A percentile compares a stretch with the other conserved stretches of the same genome.
These are phyloP conservation scores for Starmerella vaccinii DNA, from an alignment of 805 yeast species.

Conservation along the genomic window DNA sequence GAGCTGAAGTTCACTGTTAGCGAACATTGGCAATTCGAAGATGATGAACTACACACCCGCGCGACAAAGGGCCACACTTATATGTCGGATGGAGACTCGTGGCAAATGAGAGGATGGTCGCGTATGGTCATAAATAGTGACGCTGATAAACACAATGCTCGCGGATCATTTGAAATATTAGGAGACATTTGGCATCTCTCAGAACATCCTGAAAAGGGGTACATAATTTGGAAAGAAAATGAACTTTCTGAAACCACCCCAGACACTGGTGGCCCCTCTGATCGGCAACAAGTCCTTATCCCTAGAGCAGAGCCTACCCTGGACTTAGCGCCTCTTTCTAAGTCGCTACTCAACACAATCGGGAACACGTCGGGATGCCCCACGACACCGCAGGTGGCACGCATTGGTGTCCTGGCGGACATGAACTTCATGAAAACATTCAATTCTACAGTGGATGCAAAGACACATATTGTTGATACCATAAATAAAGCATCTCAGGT, in stretches of 20 bases:
- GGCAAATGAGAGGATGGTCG: neutral
- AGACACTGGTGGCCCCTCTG: neutral
- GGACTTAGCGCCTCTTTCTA: neutral
- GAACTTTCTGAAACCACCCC: neutral
- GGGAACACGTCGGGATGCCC: neutral
- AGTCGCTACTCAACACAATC: neutral
- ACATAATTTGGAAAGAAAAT: neutral
- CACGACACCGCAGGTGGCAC: conserved; percentile 16
- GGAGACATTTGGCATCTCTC: neutral
- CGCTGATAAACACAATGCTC: neutral
- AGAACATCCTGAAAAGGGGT: neutral
- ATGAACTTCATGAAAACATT: conserved; percentile 29
- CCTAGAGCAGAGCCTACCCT: neutral
- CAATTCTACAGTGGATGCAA: conserved; percentile 24
- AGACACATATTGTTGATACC: conserved; percentile 28
- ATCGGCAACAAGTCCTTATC: neutral
- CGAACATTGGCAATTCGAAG: neutral
- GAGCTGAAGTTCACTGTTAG: neutral
- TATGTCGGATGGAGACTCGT: neutral
- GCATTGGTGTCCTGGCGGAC: conserved; percentile 34
- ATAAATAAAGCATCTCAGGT: conserved; percentile 31
- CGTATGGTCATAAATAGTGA: neutral
- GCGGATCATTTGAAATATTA: neutral
- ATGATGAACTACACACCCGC: neutral
- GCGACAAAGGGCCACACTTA: neutral